Percentiles rank a stretch among this genome's conserved stretches.
These are phyloP conservation scores for Oxytropis ochrocephala DNA, from an alignment of 306 rosid species.

Conservation along the genomic window DNA sequence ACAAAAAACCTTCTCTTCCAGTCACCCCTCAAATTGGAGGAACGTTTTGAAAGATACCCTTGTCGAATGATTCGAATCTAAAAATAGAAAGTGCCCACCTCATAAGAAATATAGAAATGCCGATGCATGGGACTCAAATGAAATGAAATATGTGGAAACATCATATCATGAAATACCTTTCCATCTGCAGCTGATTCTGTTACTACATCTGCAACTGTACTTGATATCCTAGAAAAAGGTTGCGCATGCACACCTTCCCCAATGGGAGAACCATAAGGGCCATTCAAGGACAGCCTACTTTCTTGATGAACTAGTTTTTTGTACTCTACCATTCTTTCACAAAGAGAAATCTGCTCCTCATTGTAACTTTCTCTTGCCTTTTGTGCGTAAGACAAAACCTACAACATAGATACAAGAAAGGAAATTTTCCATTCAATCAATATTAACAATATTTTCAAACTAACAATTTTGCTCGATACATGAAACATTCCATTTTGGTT, in stretches of 20 bases:
- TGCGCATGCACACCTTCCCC: conserved; percentile 41
- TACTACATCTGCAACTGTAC: conserved; percentile 48
- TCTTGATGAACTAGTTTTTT: conserved; percentile 45
- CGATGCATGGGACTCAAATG: not conserved
- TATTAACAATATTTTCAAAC: not conserved
- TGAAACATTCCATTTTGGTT: not conserved
- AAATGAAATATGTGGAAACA: not conserved
- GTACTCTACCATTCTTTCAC: conserved; percentile 61
- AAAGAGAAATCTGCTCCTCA: conserved; percentile 56
- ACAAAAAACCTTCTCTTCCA: conserved; percentile 85
- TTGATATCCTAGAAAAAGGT: conserved; percentile 43
- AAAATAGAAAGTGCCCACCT: conserved; percentile 9
- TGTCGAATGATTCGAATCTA: conserved; percentile 70
- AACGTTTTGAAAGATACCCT: conserved; percentile 81
- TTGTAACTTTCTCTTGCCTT: conserved; percentile 67
- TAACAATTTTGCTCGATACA: not conserved
- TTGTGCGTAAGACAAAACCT: conserved; percentile 64
- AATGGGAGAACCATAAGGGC: conserved; percentile 27
- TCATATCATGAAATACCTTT: conserved; percentile 40
- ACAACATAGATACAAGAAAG: conserved; percentile 17
- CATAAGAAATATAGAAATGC: not conserved
- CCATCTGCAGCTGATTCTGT: conserved; percentile 68
- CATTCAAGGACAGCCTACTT: conserved; percentile 38
- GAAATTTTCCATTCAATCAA: conserved; percentile 8
- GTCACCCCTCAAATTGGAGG: conserved; percentile 70